A percentile compares a stretch with the other conserved stretches of the same genome.
Evolutionary conservation across 345 rosid genomes (phyloP).

Genomic region (Pugionium dolabratum): DNA sequence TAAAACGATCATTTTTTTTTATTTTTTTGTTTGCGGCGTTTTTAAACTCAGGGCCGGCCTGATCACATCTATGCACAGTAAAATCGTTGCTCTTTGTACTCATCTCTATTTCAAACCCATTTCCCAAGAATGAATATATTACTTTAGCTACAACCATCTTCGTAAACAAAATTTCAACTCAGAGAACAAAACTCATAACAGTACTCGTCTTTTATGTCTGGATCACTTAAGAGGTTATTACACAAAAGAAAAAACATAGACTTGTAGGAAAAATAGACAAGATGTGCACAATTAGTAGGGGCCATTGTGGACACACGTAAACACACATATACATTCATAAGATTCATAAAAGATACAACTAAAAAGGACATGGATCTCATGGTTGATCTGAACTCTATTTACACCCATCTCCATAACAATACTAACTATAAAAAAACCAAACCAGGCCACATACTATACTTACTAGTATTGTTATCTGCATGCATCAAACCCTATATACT

Average conservation of each 20-base stretch:
- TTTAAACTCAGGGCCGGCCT: too few relatives aligned
- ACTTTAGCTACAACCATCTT: neutral
- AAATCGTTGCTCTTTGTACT: too few relatives aligned
- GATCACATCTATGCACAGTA: too few relatives aligned
- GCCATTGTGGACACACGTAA: neutral
- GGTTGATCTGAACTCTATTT: conserved; percentile 16
- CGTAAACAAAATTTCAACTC: too few relatives aligned
- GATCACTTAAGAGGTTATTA: neutral
- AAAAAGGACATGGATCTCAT: conserved; percentile 2
- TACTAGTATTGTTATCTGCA: conserved; percentile 13
- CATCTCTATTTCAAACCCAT: too few relatives aligned
- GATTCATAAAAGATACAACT: neutral
- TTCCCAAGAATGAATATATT: neutral
- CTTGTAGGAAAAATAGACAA: neutral
- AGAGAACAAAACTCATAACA: neutral
- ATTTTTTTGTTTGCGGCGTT: too few relatives aligned
- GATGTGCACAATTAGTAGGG: neutral
- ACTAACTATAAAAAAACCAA: conserved; percentile 8
- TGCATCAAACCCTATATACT: conserved; percentile 24
- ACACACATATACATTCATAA: conserved; percentile 10
- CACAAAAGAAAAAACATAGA: neutral
- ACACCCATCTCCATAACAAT: neutral
- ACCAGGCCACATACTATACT: neutral
- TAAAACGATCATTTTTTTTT: too few relatives aligned
- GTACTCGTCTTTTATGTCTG: neutral